Base-by-base conservation (phyloP, 345 rosid species). In the Rhizophora apiculata region DNA sequence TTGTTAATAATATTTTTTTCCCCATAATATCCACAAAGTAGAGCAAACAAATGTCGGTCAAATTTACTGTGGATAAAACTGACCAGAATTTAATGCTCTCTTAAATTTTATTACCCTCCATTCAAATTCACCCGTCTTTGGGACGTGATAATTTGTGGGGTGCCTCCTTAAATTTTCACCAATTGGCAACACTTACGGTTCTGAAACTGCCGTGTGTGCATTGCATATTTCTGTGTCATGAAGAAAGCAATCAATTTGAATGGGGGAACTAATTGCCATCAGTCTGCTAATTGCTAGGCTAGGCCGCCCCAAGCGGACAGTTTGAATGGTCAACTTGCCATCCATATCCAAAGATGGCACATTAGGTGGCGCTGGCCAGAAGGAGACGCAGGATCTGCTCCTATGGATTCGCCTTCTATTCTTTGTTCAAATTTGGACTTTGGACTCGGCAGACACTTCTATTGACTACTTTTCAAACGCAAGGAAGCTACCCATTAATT, bases 291-390 rank as follows among this genome's bases (percentile, higher is more conserved):
- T 43, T 11, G 18, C 19, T 43, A 39, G 16, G 16, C 32, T 7
- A 22, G 62, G 62, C 32, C 36, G 62, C 70, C 6, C 3, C 58
- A 43, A 60, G 65, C 49, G 32, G 51, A 60, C 60, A 69, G 29
- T 48, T 60, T 60, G 72, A 49, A 69, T 60, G n/a, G 31, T 48
- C 63, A 39, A 58, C n/a, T 24, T 43, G 49, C 18, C 49, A 43
- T 18, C 1, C 20, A 5, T n/a, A 34, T 60, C 66, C 32, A 46
- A 29, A 48, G 31, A 30, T 21, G 49, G 32, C 27, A 20, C 3
- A 43, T 8, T 7, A 43, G 62, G 7, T 29, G 72, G 24, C 56
- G 52, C 6, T 34, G 70, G 36, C 24, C 36, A 43, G 54, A 15
- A n/a, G 2, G 36, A 46, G 36, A 15, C 20, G 10, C 8, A 31